These are phyloP conservation scores for Eucalyptus regnans DNA, from an alignment of 345 rosid genomes.

Conservation along the genomic window DNA sequence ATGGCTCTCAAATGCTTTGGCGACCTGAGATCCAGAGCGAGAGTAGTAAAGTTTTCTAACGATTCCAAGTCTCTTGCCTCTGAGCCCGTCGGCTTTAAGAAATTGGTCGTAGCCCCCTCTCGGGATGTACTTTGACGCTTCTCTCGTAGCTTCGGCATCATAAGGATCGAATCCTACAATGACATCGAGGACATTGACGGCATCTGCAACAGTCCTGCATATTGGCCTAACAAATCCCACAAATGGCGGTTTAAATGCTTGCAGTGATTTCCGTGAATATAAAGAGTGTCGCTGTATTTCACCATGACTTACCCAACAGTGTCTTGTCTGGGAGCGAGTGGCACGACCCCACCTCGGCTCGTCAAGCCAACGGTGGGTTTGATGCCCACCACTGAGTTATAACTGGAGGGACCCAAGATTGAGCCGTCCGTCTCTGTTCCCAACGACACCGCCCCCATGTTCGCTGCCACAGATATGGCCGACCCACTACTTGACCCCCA, in stretches of 20 bases:
- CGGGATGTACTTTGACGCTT: conserved; percentile 33
- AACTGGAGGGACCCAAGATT: conserved; percentile 40
- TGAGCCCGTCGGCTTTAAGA: conserved; percentile 30
- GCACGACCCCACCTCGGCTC: no score
- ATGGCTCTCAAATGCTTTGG: conserved; percentile 21
- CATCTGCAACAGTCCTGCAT: conserved; percentile 31
- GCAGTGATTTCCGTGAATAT: background rate
- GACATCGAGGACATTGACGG: conserved; percentile 26
- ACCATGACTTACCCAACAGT: conserved; percentile 13
- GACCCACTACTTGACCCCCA: conserved; percentile 75
- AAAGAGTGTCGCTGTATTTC: background rate
- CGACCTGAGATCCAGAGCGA: background rate
- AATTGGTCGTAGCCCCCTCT: conserved; percentile 31
- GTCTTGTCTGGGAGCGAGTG: no score
- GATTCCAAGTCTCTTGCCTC: conserved; percentile 46
- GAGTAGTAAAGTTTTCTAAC: conserved; percentile 18
- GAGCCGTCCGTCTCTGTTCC: conserved; percentile 77
- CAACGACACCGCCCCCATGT: conserved; percentile 40
- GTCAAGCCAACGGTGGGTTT: conserved; percentile 31
- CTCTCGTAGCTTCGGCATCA: conserved; percentile 24
- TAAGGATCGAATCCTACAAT: conserved; percentile 25
- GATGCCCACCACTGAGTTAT: conserved; percentile 53
- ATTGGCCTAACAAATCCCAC: conserved; percentile 18
- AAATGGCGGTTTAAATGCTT: background rate
- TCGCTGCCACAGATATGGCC: conserved; percentile 62